A percentile compares a stretch with the other conserved stretches of the same genome.
Conservation (phyloP, 2,329 filamentous ascomycete genomes). For the Periconia sp. region DNA sequence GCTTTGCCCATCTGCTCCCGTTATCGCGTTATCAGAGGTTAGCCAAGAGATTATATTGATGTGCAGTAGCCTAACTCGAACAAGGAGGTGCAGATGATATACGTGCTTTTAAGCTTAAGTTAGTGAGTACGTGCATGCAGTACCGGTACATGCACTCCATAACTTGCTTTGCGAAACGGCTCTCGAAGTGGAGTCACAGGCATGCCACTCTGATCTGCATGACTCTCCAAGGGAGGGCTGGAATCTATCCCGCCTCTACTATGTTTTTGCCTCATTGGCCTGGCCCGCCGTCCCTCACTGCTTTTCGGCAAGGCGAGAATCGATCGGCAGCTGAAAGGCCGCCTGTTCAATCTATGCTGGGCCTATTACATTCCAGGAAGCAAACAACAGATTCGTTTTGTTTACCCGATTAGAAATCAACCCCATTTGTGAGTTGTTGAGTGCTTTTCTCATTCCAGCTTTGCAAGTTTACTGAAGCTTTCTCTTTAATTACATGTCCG, state of each 20-base stretch:
- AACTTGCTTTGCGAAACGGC: slow-evolving; percentile 17
- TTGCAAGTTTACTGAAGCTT: background rate
- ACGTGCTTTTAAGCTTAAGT: slow-evolving; percentile 40
- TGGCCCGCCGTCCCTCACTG: slow-evolving; percentile 5
- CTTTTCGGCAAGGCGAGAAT: slow-evolving; percentile 10
- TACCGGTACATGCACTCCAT: slow-evolving; percentile 5
- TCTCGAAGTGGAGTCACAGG: background rate
- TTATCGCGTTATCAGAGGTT: slow-evolving; percentile 31
- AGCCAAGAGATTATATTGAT: slow-evolving; percentile 32
- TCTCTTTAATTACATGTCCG: background rate
- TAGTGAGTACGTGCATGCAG: slow-evolving; percentile 16
- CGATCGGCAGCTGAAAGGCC: background rate
- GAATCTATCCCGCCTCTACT: slow-evolving; percentile 8
- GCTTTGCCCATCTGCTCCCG: background rate
- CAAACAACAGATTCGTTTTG: background rate
- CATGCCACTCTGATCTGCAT: slow-evolving; percentile 11
- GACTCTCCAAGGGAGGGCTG: slow-evolving; percentile 18
- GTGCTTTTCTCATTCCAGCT: background rate
- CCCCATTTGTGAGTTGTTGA: background rate
- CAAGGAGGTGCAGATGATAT: slow-evolving; percentile 33
- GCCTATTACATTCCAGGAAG: background rate
- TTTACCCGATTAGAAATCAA: background rate
- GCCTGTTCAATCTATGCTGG: background rate
- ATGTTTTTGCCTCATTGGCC: slow-evolving; percentile 15
- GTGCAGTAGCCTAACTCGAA: slow-evolving; percentile 25